Evolutionary conservation across 441 rosid species (phyloP).

Genomic region (Raphanus hybrid): DNA sequence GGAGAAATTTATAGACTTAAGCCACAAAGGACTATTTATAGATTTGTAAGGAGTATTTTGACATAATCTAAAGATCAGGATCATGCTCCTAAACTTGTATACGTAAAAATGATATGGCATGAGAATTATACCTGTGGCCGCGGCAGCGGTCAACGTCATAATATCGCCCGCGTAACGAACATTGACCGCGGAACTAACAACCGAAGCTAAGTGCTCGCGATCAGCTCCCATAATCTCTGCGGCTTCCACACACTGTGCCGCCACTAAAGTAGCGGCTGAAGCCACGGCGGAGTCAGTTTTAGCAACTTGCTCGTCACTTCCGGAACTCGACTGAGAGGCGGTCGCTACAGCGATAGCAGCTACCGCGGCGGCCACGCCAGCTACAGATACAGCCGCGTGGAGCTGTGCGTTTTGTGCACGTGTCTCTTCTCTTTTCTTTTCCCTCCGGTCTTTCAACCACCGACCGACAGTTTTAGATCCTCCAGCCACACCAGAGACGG

Average conservation of each 20-base stretch:
- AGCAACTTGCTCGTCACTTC: constrained; percentile 75
- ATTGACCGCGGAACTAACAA: constrained; percentile 82
- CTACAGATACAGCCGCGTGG: constrained; percentile 82
- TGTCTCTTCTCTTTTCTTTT: constrained; percentile 85
- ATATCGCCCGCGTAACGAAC: constrained; percentile 85
- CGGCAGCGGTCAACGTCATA: constrained; percentile 84
- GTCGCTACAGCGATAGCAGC: constrained; percentile 89
- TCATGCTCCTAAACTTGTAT: too few relatives aligned
- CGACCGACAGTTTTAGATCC: constrained; percentile 85
- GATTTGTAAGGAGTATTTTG: too few relatives aligned
- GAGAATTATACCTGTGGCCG: constrained; percentile 54
- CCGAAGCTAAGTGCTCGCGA: constrained; percentile 73
- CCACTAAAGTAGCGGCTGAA: constrained; percentile 83
- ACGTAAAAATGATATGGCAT: too few relatives aligned
- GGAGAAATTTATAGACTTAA: too few relatives aligned
- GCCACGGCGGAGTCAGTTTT: constrained; percentile 86
- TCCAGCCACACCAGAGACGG: constrained; percentile 25
- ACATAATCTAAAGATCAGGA: too few relatives aligned
- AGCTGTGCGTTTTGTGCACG: constrained; percentile 90
- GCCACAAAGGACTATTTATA: too few relatives aligned
- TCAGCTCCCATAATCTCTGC: constrained; percentile 90
- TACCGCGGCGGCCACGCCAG: constrained; percentile 80
- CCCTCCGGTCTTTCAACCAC: constrained; percentile 84
- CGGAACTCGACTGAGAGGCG: constrained; percentile 61
- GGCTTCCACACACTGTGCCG: constrained; percentile 84